Conservation (phyloP, 2,329 filamentous ascomycete species). For the Claviceps spartinae region DNA sequence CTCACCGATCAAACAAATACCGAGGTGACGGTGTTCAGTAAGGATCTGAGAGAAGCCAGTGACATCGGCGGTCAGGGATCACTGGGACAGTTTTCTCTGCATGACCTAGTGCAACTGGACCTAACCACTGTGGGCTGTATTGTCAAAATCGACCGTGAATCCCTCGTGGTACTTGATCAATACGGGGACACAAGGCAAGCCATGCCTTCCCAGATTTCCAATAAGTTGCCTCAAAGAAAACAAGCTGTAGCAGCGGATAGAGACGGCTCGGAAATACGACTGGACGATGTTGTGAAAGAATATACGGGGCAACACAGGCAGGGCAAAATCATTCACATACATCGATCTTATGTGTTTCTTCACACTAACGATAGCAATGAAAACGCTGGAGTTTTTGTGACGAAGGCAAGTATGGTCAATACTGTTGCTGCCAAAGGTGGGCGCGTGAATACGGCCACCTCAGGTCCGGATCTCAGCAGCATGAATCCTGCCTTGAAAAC, state of each 20-base stretch:
- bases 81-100: conserved; percentile 79
- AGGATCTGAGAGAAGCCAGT: conserved; percentile 83
- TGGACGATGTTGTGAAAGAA: conserved; percentile 88
- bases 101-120: conserved; percentile 89
- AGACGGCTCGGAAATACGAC: conserved; percentile 81
- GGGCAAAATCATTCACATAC: conserved; percentile 85
- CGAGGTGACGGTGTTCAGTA: conserved; percentile 96
- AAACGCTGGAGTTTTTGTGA: conserved; percentile 82
- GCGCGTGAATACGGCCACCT: conserved; percentile 45
- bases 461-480: conserved; percentile 67
- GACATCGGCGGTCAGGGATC: conserved; percentile 78
- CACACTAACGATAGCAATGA: conserved; percentile 75
- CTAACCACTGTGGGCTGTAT: conserved; percentile 84
- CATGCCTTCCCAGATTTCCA: conserved; percentile 82
- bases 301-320: conserved; percentile 70
- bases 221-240: conserved; percentile 71
- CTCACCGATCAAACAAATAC: conserved; percentile 85
- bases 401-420: conserved; percentile 69
- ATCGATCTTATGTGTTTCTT: conserved; percentile 83
- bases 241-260: conserved; percentile 83
- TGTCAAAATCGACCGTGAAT: conserved; percentile 90
- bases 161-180: conserved; percentile 79
- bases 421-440: conserved; percentile 93
- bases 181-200: conserved; percentile 70
- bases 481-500: conserved; percentile 87